A percentile compares a stretch with the other conserved stretches of the same genome.
Conservation (phyloP, 805 yeast genomes). For the Starmera dryadoides region DNA sequence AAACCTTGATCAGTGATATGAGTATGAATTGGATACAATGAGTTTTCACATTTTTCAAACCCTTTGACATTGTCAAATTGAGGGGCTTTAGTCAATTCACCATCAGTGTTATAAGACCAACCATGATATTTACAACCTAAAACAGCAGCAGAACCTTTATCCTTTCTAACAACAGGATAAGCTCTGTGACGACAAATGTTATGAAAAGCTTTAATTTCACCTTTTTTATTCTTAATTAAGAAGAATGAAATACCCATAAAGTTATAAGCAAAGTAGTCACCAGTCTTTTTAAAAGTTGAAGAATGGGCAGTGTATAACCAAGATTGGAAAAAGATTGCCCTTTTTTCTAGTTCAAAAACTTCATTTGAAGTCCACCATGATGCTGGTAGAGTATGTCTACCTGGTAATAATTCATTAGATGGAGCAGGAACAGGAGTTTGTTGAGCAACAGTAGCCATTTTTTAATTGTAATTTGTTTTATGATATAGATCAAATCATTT, state of each 20-base stretch:
- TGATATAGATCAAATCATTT: too few relatives aligned
- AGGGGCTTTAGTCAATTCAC: constrained; percentile 52
- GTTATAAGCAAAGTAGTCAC: constrained; percentile 46
- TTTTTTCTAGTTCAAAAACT: constrained; percentile 49
- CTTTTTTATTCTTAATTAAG: constrained; percentile 44
- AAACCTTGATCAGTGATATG: constrained; percentile 51
- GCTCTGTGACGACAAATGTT: constrained; percentile 63
- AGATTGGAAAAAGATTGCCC: constrained; percentile 47
- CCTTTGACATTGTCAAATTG: constrained; percentile 55
- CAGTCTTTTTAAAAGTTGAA: constrained; percentile 47
- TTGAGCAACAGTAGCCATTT: background rate
- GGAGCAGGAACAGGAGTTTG: background rate
- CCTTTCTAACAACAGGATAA: constrained; percentile 52
- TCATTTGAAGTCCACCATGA: constrained; percentile 61
- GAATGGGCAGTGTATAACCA: constrained; percentile 50
- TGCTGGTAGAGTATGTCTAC: constrained; percentile 52
- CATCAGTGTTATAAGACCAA: constrained; percentile 60
- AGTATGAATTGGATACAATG: constrained; percentile 46
- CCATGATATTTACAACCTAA: constrained; percentile 60
- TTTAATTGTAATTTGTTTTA: too few relatives aligned
- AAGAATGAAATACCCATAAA: constrained; percentile 49
- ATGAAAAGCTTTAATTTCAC: constrained; percentile 52
- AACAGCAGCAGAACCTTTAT: constrained; percentile 49
- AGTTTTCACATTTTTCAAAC: constrained; percentile 47
- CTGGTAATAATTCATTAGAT: constrained; percentile 25